These are phyloP conservation scores for Xylaria acuta DNA, from an alignment of 495 filamentous ascomycete genomes.

Conservation along the genomic window DNA sequence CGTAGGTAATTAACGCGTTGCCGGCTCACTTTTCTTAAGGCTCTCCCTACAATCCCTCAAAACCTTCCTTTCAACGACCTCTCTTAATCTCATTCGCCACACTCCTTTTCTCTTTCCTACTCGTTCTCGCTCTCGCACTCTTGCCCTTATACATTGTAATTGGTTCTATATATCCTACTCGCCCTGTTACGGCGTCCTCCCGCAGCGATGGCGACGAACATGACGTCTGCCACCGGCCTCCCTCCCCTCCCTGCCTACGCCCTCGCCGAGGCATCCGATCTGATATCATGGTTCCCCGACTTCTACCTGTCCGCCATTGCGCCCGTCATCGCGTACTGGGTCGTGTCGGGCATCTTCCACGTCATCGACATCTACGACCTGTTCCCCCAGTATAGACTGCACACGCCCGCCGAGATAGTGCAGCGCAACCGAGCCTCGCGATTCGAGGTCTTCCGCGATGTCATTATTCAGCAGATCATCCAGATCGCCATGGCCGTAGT, in stretches of 20 bases:
- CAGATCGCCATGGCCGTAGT: slow-evolving; percentile 71
- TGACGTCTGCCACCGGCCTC: slow-evolving; percentile 55
- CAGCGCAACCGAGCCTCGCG: slow-evolving; percentile 86
- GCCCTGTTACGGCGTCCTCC: neutral
- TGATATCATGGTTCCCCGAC: slow-evolving; percentile 82
- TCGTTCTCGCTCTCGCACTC: neutral
- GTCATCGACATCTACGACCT: slow-evolving; percentile 79
- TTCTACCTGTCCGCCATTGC: slow-evolving; percentile 73
- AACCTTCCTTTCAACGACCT: slow-evolving; percentile 19
- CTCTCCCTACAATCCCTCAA: slow-evolving; percentile 3
- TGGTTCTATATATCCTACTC: slow-evolving; percentile 12
- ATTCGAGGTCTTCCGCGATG: slow-evolving; percentile 83
- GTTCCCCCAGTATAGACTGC: slow-evolving; percentile 85
- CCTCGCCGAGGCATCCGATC: slow-evolving; percentile 66
- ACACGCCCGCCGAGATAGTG: slow-evolving; percentile 87
- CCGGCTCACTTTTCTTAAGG: slow-evolving; percentile 15
- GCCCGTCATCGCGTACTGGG: slow-evolving; percentile 90
- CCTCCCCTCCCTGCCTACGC: slow-evolving; percentile 82
- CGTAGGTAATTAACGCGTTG: slow-evolving; percentile 23
- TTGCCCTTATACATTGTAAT: slow-evolving; percentile 26
- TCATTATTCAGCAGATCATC: slow-evolving; percentile 86
- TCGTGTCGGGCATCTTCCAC: slow-evolving; percentile 85
- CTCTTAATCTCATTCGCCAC: slow-evolving; percentile 30
- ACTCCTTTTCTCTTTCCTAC: slow-evolving; percentile 30
- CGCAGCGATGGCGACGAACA: slow-evolving; percentile 41